Conservation (phyloP, 176 grass and related monocot species). For the Carex myosuroides region DNA sequence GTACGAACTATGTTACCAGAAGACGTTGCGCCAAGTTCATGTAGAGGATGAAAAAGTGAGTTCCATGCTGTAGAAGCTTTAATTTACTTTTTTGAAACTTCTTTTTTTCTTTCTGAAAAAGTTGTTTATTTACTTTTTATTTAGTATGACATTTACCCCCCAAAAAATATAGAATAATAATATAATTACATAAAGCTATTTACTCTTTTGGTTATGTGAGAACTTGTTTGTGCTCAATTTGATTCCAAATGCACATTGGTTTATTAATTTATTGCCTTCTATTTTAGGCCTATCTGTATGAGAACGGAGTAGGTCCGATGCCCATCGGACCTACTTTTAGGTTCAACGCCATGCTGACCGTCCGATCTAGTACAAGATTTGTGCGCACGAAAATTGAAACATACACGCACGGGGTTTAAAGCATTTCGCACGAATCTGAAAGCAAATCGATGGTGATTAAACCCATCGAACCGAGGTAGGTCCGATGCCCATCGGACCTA, state of each 20-base stretch:
- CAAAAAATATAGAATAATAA: neutral
- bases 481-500: no score
- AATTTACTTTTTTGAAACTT: neutral
- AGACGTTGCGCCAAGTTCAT: constrained; percentile 69
- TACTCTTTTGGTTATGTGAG: neutral
- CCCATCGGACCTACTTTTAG: no score
- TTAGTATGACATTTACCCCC: neutral
- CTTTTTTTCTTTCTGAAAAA: neutral
- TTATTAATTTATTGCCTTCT: neutral
- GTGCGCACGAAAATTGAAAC: no score
- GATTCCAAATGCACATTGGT: constrained; percentile 1
- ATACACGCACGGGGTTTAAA: no score
- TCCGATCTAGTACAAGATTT: no score
- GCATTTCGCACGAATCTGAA: no score
- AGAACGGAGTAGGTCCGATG: no score
- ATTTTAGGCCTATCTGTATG: neutral
- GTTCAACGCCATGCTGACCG: no score
- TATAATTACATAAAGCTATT: neutral
- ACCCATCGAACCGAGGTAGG: no score
- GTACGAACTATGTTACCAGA: constrained; percentile 89
- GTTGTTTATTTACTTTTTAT: neutral
- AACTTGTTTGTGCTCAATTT: neutral
- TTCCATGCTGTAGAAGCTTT: neutral
- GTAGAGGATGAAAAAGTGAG: constrained; percentile 61
- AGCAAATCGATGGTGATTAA: no score